These are phyloP conservation scores for Vitis hybrid DNA, from an alignment of 177 flowering plant genomes.

Conservation along the genomic window DNA sequence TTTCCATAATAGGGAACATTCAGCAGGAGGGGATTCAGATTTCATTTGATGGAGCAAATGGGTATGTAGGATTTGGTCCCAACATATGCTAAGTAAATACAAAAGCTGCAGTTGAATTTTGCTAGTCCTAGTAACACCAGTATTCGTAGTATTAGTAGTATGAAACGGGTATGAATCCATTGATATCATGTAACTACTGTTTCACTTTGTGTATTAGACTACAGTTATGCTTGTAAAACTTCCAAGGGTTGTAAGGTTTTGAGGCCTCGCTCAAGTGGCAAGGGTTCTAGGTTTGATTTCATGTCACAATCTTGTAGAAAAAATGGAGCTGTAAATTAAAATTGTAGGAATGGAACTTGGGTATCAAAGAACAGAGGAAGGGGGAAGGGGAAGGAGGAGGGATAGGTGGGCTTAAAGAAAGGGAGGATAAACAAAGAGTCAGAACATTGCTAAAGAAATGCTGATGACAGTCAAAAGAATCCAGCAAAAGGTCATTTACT, in stretches of 20 bases:
- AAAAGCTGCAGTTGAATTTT: conserved; percentile 2
- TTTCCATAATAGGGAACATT: conserved; percentile 90
- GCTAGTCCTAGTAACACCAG: conserved; percentile 1
- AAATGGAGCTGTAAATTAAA: too few species aligned
- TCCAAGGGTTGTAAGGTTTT: too few species aligned
- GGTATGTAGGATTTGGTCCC: conserved; percentile 90
- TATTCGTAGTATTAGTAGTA: neutral
- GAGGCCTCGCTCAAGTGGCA: too few species aligned
- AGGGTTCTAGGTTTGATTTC: too few species aligned
- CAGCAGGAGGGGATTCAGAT: conserved; percentile 96
- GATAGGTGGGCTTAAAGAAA: too few species aligned
- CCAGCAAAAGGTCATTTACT: conserved; percentile 1
- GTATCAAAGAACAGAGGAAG: too few species aligned
- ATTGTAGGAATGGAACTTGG: too few species aligned
- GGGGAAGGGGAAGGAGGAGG: too few species aligned
- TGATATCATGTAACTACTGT: neutral
- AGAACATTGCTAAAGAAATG: conserved; percentile 3
- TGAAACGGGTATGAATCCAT: too few species aligned
- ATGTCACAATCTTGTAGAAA: too few species aligned
- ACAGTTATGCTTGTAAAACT: too few species aligned
- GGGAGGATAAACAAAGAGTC: neutral
- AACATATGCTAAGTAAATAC: conserved; percentile 54
- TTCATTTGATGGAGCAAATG: conserved; percentile 79
- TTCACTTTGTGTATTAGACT: neutral
- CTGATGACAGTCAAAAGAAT: conserved; percentile 21